A percentile compares a stretch with the other conserved stretches of the same genome.
Evolutionary conservation across 2,329 filamentous ascomycete species (phyloP).

Genomic region (Corynespora cassiicola): DNA sequence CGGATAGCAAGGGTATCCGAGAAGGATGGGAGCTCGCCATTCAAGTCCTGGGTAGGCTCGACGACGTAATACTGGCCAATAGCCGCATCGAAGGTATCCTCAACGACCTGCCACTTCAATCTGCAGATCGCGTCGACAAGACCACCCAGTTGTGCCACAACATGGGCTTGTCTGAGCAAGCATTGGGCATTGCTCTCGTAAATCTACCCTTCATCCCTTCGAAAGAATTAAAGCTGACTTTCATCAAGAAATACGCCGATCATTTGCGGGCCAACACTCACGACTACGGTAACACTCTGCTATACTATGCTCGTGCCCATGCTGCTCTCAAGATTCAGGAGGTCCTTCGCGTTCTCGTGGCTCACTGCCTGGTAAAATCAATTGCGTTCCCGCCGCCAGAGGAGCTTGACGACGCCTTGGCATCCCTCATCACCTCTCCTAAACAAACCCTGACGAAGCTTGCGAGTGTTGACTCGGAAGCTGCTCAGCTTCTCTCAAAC

Average conservation of each 20-base stretch:
- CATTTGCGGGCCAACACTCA: constrained; percentile 74
- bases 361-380: constrained; percentile 85
- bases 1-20: constrained; percentile 35
- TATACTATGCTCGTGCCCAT: constrained; percentile 90
- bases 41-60: constrained; percentile 80
- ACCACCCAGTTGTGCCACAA: constrained; percentile 79
- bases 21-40: constrained; percentile 93
- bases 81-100: constrained; percentile 77
- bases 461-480: constrained; percentile 77
- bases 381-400: constrained; percentile 74
- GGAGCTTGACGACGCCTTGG: constrained; percentile 77
- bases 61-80: constrained; percentile 73
- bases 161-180: constrained; percentile 79
- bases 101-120: constrained; percentile 73
- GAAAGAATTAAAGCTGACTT: constrained; percentile 22
- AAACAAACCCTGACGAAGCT: constrained; percentile 74
- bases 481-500: constrained; percentile 81
- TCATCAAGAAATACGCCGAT: constrained; percentile 77
- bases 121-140: constrained; percentile 77
- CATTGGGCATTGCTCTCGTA: constrained; percentile 83
- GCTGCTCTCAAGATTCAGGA: constrained; percentile 79
- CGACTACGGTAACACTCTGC: constrained; percentile 83
- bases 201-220: constrained; percentile 33
- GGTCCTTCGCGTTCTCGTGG: constrained; percentile 85
- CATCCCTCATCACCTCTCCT: constrained; percentile 73